Evolutionary conservation across 2,329 filamentous ascomycete genomes (phyloP).

Genomic region (Metarhizium robertsii): DNA sequence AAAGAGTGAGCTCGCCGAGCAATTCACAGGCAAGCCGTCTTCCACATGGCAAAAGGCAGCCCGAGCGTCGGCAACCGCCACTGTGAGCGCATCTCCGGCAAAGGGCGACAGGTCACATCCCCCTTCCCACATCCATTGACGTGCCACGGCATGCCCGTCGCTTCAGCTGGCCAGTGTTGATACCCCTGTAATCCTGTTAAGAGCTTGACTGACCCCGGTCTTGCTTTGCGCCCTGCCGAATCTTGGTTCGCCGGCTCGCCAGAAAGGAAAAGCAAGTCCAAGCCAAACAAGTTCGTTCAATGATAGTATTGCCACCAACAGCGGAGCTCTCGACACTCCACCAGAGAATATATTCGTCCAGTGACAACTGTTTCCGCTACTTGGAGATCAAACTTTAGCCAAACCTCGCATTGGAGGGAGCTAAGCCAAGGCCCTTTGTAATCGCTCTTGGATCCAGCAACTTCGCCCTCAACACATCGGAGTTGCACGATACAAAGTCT

Average conservation of each 20-base stretch:
- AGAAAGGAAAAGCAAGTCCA: not conserved
- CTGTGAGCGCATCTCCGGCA: not conserved
- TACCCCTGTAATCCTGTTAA: not conserved
- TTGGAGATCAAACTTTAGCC: too few species aligned
- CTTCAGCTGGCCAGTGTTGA: conserved; percentile 3
- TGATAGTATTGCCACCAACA: not conserved
- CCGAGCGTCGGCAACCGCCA: not conserved
- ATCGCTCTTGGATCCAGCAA: too few species aligned
- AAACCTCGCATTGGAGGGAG: too few species aligned
- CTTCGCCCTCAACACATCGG: too few species aligned
- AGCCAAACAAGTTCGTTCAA: not conserved
- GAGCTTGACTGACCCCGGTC: too few species aligned
- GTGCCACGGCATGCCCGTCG: not conserved
- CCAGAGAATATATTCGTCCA: not conserved
- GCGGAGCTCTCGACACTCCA: not conserved
- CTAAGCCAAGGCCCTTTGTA: too few species aligned
- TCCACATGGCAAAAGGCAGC: not conserved
- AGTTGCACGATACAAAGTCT: too few species aligned
- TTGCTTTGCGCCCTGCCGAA: not conserved
- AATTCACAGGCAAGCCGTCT: not conserved
- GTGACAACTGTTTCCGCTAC: too few species aligned
- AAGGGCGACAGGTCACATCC: not conserved
- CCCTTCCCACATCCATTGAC: not conserved
- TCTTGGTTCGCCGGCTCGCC: conserved; percentile 3
- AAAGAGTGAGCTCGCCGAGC: not conserved